These are phyloP conservation scores for Stellera chamaejasme DNA, from an alignment of 345 rosid species.

Conservation along the genomic window DNA sequence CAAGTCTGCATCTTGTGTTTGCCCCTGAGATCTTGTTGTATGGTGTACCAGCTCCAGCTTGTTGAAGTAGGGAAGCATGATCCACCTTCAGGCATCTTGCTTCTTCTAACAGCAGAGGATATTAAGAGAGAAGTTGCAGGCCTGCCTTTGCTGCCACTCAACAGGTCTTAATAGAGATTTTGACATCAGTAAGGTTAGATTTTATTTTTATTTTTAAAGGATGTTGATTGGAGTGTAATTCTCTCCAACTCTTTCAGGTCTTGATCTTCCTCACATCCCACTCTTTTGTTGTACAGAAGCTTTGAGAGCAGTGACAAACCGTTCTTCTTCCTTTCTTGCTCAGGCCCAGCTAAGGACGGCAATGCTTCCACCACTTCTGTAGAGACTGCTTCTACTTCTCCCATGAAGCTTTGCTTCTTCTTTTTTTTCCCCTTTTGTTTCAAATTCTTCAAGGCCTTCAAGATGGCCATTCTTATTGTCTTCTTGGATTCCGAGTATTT, in stretches of 20 bases:
- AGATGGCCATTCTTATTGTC: slow-evolving; percentile 27
- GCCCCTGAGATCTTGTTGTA: no score
- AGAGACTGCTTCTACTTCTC: slow-evolving; percentile 15
- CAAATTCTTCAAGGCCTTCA: slow-evolving; percentile 24
- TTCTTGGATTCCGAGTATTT: slow-evolving; percentile 37
- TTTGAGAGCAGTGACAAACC: slow-evolving; percentile 23
- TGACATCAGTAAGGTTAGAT: slow-evolving; percentile 36
- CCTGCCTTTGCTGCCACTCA: no score
- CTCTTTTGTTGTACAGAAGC: slow-evolving; percentile 23
- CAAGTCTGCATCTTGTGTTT: no score
- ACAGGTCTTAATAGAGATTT: slow-evolving; percentile 29
- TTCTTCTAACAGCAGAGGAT: slow-evolving; percentile 34
- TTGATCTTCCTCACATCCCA: slow-evolving; percentile 13
- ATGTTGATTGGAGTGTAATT: no score
- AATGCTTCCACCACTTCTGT: slow-evolving; percentile 3
- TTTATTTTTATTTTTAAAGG: no score
- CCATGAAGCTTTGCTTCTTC: slow-evolving; percentile 9
- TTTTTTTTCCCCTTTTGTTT: slow-evolving; percentile 17
- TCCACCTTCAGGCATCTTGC: neutral
- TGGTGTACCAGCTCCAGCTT: no score
- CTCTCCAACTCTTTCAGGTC: slow-evolving; percentile 22
- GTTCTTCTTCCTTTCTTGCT: slow-evolving; percentile 5
- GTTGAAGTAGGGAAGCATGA: no score
- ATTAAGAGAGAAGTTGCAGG: no score
- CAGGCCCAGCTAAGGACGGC: slow-evolving; percentile 11